These are phyloP conservation scores for Limnanthes douglasii DNA, from an alignment of 345 rosid species.

Conservation along the genomic window DNA sequence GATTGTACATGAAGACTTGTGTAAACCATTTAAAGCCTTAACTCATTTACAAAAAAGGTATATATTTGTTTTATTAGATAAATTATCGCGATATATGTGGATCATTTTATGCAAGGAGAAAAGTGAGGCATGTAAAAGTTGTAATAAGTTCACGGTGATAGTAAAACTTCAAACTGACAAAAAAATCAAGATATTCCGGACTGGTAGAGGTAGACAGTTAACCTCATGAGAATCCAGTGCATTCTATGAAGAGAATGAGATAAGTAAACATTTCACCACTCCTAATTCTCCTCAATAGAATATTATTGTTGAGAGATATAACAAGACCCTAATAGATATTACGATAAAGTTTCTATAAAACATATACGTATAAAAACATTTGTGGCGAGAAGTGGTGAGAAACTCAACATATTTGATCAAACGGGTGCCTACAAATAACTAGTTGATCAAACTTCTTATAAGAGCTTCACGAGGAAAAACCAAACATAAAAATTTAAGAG, in stretches of 20 bases:
- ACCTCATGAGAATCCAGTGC: neutral
- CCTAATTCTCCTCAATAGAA: neutral
- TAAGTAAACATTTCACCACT: neutral
- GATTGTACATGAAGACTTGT: neutral
- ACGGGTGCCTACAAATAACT: neutral
- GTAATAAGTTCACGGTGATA: neutral
- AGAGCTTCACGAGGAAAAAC: neutral
- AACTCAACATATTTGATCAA: neutral
- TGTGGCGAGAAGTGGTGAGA: conserved; percentile 1
- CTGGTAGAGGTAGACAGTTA: neutral
- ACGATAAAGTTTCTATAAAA: neutral
- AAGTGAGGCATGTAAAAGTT: neutral
- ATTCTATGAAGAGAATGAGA: neutral
- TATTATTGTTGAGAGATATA: neutral
- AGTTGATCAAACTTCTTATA: neutral
- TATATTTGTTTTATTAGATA: neutral
- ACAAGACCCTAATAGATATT: neutral
- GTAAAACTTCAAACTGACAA: neutral
- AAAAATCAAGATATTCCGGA: neutral
- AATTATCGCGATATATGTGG: too few species aligned
- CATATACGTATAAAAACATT: neutral
- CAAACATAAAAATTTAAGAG: neutral
- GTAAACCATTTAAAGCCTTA: neutral
- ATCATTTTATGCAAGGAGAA: neutral
- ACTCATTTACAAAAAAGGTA: neutral